Conservation (phyloP, 2,329 filamentous ascomycete species). For the Diaporthe sp. region DNA sequence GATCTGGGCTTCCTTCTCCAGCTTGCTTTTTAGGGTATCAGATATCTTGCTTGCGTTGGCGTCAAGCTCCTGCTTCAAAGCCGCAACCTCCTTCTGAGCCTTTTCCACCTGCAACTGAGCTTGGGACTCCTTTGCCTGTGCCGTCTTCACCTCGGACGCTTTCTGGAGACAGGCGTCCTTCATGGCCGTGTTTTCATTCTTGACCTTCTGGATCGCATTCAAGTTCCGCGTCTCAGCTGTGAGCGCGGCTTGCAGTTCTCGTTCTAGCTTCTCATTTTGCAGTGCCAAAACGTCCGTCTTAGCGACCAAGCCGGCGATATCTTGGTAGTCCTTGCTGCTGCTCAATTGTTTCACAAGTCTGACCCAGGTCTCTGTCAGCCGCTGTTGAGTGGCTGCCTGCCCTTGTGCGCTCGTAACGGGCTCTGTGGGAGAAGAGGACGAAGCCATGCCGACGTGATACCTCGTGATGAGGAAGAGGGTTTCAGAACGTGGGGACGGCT, state of each 20-base stretch:
- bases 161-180: not conserved
- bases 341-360: not conserved
- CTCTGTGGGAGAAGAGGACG: not conserved
- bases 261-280: not conserved
- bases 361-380: not conserved
- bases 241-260: not conserved
- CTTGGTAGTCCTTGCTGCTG: not conserved
- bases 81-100: not conserved
- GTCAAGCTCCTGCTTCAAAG: not conserved
- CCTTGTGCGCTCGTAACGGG: not conserved
- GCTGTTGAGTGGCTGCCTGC: not conserved
- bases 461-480: not conserved
- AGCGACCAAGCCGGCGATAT: not conserved
- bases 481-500: not conserved
- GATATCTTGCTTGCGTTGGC: conserved; percentile 5
- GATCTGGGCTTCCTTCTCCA: not conserved
- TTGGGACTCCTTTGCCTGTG: not conserved
- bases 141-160: not conserved
- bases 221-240: not conserved
- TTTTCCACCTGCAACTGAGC: not conserved
- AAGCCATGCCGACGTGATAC: not conserved
- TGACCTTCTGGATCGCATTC: not conserved
- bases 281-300: not conserved
- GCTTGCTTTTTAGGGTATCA: not conserved
- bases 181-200: not conserved